Base-by-base conservation (phyloP, 805 yeast species). In the Maudiozyma barnettii region DNA sequence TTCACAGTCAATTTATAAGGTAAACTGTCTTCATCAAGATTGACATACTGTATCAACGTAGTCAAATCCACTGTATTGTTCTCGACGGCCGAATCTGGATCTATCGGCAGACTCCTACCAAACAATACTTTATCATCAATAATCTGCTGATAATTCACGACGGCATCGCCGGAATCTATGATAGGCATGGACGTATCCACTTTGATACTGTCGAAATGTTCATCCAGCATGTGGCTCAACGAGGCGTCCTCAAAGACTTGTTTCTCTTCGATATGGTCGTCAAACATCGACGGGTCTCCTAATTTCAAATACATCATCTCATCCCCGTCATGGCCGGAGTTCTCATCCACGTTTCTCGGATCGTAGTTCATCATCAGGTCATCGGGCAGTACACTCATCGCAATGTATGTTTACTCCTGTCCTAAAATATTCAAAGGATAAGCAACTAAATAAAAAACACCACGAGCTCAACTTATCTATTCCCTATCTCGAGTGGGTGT, bases 1-100 rank as follows among this genome's bases (percentile, higher is more conserved):
- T 72, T 64, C 1, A 91, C 69, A 22, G 67, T 62, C 45, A 84
- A 53, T 46, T 72, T 68, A 60, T 76, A 80, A 4, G 74, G 73
- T 41, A 70, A 48, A 2, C 16, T 8, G 19, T 40, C 39, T 29
- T 46, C 49, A 22, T 23, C 42, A 7, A 40, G 18, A 31, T 33
- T 45, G 33, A 41, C 31, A 29, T 14, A 35, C n/a, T 35, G 36
- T 22, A 16, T 14, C 18, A 41, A 21, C 16, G 36, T 22, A 12
- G 26, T n/a, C 3, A 20, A 16, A 31, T 40, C 39, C 13, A n/a
- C 2, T 1, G 5, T 16, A 16, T 22, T 29, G 35, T 46, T 43
- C 14, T 41, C 20, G 3, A 13, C 19, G 7, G 13, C 9, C 3
- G 48, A 29, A 10, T 18, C 10, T 5, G 48, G 22, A 14, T 18